phyloP scores from a whole-genome alignment of 306 rosid species.

The Pachyrhizus erosus region DNA sequence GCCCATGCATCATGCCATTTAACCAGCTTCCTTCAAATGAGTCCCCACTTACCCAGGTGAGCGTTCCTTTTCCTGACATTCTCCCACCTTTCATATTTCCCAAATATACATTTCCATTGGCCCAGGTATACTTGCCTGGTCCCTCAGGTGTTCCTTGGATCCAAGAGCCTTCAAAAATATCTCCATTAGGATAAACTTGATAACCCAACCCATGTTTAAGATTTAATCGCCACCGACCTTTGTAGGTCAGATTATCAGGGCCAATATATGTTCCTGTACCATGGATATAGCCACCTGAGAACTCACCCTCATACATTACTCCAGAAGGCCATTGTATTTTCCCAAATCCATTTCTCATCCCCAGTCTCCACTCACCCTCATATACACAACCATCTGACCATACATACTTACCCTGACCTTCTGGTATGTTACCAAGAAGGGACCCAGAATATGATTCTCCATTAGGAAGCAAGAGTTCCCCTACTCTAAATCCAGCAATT shows the following conservation, averaged over 20 bases:
- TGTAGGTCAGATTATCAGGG: conserved; percentile 65
- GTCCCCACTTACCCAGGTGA: conserved; percentile 89
- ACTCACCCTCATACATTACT: conserved; percentile 80
- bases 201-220: conserved; percentile 93
- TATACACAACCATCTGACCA: conserved; percentile 93
- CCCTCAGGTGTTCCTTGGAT: conserved; percentile 95
- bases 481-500: conserved; percentile 69
- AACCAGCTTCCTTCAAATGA: conserved; percentile 97
- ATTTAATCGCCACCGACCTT: conserved; percentile 94
- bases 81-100: conserved; percentile 96
- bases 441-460: conserved; percentile 84
- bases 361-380: conserved; percentile 97
- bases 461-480: conserved; percentile 70
- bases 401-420: conserved; percentile 82
- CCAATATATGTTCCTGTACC: conserved; percentile 81
- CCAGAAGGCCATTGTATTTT: conserved; percentile 79
- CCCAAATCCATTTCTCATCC: conserved; percentile 92
- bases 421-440: conserved; percentile 78
- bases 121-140: conserved; percentile 96
- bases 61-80: conserved; percentile 98
- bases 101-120: conserved; percentile 82
- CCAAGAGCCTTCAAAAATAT: conserved; percentile 95
- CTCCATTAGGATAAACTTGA: conserved; percentile 91
- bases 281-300: conserved; percentile 89
- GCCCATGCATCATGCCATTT: conserved; percentile 95